Evolutionary conservation across 805 yeast genomes (phyloP).

Genomic region (Candida ortonii): DNA sequence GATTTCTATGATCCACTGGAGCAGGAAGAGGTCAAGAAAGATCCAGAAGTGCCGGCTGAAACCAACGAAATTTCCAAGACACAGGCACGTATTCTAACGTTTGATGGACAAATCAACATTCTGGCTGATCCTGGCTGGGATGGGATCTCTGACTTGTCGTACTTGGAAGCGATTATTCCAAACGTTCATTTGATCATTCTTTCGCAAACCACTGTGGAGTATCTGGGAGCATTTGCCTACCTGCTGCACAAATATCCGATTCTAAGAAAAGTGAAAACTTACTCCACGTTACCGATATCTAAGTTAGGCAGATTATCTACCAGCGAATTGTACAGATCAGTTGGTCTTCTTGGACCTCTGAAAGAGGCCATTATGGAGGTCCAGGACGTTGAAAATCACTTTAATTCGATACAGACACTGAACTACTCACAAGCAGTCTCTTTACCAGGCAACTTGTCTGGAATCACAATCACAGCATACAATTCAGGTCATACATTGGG

Average conservation of each 20-base stretch:
- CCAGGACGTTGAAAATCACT: slow-evolving; percentile 74
- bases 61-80: slow-evolving; percentile 11
- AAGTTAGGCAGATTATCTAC: slow-evolving; percentile 84
- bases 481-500: slow-evolving; percentile 94
- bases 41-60: not conserved
- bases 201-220: slow-evolving; percentile 84
- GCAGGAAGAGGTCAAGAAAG: slow-evolving; percentile 6
- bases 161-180: slow-evolving; percentile 41
- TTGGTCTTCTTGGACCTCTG: slow-evolving; percentile 74
- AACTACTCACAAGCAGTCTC: slow-evolving; percentile 78
- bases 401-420: slow-evolving; percentile 65
- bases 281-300: slow-evolving; percentile 85
- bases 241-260: slow-evolving; percentile 59
- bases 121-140: slow-evolving; percentile 79
- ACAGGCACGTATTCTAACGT: slow-evolving; percentile 43
- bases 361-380: slow-evolving; percentile 56
- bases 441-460: slow-evolving; percentile 57
- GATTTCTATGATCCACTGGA: slow-evolving; percentile 15
- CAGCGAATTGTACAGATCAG: slow-evolving; percentile 72
- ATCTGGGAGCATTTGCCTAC: slow-evolving; percentile 74
- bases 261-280: slow-evolving; percentile 66
- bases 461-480: slow-evolving; percentile 69
- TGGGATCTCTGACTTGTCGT: slow-evolving; percentile 43
- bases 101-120: slow-evolving; percentile 53
- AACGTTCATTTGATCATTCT: slow-evolving; percentile 66